Conservation (phyloP, 2,329 filamentous ascomycete genomes). For the Colletotrichum sp. region DNA sequence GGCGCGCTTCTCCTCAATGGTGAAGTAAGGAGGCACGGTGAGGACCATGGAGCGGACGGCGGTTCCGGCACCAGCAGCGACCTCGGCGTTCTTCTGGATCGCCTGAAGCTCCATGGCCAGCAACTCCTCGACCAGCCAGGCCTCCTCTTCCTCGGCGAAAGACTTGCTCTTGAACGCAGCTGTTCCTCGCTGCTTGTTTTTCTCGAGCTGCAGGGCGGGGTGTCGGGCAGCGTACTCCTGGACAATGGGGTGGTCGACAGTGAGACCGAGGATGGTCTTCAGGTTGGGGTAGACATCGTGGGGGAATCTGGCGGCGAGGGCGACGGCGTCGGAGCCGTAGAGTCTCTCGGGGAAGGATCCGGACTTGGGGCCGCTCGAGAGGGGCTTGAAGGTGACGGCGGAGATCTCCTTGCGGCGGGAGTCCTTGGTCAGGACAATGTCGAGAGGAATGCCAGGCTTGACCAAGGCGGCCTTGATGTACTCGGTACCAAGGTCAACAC, state of each 20-base stretch:
- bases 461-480: constrained; percentile 97
- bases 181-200: constrained; percentile 66
- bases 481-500: constrained; percentile 93
- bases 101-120: constrained; percentile 96
- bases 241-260: constrained; percentile 63
- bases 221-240: constrained; percentile 76
- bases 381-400: constrained; percentile 91
- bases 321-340: constrained; percentile 91
- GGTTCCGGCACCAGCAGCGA: constrained; percentile 76
- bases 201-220: constrained; percentile 75
- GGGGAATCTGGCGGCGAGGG: constrained; percentile 85
- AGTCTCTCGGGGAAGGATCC: constrained; percentile 83
- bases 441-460: constrained; percentile 94
- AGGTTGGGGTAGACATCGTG: constrained; percentile 94
- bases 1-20: constrained; percentile 85
- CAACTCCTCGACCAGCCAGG: constrained; percentile 87
- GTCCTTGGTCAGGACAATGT: constrained; percentile 97
- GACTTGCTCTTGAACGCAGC: constrained; percentile 81
- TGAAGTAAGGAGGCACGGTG: constrained; percentile 90
- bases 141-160: constrained; percentile 65
- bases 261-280: constrained; percentile 85
- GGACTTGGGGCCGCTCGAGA: constrained; percentile 65
- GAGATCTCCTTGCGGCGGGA: constrained; percentile 94
- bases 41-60: constrained; percentile 83
- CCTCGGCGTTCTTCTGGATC: constrained; percentile 86